Evolutionary conservation across 768 basidiomycete genomes (phyloP).

Genomic region (Pisolithus marmoratus): DNA sequence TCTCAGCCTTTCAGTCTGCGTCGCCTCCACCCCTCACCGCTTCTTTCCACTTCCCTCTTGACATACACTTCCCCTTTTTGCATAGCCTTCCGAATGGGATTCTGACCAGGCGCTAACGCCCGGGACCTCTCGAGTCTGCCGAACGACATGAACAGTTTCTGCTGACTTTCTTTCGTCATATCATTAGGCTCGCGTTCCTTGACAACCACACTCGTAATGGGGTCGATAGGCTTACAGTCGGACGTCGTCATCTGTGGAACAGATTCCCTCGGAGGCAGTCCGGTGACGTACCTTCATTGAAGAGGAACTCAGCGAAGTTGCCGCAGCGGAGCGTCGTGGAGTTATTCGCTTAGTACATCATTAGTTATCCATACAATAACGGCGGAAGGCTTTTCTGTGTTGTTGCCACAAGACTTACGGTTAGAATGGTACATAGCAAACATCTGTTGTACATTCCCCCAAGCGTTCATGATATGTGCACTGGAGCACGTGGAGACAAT

Average conservation of each 20-base stretch:
- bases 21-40: too few species aligned
- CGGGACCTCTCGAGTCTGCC: constrained; percentile 81
- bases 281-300: constrained; percentile 74
- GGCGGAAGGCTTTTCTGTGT: background rate
- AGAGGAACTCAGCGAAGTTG: constrained; percentile 91
- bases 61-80: too few species aligned
- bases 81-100: constrained; percentile 70
- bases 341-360: constrained; percentile 44
- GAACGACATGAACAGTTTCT: constrained; percentile 89
- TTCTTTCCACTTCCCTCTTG: too few species aligned
- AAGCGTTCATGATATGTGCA: constrained; percentile 68
- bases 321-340: constrained; percentile 89
- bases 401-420: constrained; percentile 32
- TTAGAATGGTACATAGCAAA: constrained; percentile 80
- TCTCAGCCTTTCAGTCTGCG: too few species aligned
- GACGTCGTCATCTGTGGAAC: constrained; percentile 29
- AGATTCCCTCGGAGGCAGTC: constrained; percentile 37
- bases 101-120: constrained; percentile 55
- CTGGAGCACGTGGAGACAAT: constrained; percentile 69
- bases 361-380: background rate
- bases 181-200: constrained; percentile 34
- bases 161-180: constrained; percentile 97
- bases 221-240: constrained; percentile 55
- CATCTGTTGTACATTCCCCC: constrained; percentile 80
- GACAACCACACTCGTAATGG: constrained; percentile 76